These are phyloP conservation scores for Fusarium drepaniforme DNA, from an alignment of 2,329 filamentous ascomycete genomes.

Conservation along the genomic window DNA sequence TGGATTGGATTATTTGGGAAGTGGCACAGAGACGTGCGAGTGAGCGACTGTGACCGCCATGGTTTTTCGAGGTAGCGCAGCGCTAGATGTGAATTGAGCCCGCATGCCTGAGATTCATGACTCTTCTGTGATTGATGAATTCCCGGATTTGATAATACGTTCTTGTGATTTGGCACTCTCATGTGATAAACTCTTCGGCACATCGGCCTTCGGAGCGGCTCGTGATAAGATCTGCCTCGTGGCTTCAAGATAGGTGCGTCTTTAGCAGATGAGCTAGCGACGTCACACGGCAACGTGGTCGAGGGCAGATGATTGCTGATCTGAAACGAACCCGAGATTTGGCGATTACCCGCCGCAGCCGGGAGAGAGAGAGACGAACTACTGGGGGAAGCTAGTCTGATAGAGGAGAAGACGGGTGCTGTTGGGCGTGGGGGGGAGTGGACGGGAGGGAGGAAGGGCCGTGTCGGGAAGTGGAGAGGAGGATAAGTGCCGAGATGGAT, in stretches of 20 bases:
- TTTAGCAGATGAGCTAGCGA: background rate
- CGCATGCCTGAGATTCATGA: constrained; percentile 37
- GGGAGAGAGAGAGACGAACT: background rate
- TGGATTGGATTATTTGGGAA: constrained; percentile 19
- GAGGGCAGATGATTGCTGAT: constrained; percentile 1
- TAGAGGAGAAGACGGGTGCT: background rate
- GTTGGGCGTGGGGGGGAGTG: background rate
- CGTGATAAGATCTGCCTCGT: constrained; percentile 7
- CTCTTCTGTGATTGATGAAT: constrained; percentile 7
- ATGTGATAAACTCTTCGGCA: background rate
- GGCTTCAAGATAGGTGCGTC: background rate
- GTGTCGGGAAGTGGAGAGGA: background rate
- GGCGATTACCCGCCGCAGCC: constrained; percentile 1
- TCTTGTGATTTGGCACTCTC: background rate
- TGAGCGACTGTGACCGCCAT: constrained; percentile 34
- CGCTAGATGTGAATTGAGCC: constrained; percentile 40
- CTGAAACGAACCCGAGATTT: constrained; percentile 1
- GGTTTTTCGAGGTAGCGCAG: constrained; percentile 38
- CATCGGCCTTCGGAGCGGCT: background rate
- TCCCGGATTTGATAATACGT: background rate
- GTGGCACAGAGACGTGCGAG: constrained; percentile 40
- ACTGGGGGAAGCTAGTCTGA: background rate
- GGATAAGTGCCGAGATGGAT: background rate
- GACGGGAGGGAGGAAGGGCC: background rate
- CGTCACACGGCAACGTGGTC: constrained; percentile 2